Base-by-base conservation (phyloP, 192 early-diverging fungal genomes). In the Cladochytrium replicatum region DNA sequence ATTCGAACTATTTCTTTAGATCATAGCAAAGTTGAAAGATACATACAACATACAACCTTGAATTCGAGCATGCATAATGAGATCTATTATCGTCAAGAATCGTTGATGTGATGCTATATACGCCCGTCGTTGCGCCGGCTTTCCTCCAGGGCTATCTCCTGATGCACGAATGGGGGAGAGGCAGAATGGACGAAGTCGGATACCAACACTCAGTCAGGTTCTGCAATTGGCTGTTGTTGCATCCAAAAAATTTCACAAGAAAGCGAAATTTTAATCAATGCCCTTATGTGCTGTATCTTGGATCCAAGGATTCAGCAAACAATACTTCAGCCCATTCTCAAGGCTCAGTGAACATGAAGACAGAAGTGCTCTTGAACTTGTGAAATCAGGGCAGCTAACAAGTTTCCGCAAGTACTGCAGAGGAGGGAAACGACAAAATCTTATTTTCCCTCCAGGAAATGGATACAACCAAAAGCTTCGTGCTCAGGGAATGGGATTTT, bases 211-310 rank as follows among this genome's bases (percentile, higher is more conserved):
- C n/a, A n/a, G n/a, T 54, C 75, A 86, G 37, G 63, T 77, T 2
- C 65, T 82, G 0, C 64, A 69, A 9, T 74, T 79, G 4, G 84
- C 85, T 27, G 89, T 94, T 46, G 87, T 89, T 54, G 85, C 82
- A 8, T 24, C 89, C 24, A 86, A 84, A 67, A 66, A 81, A 37
- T 60, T 83, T 34, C 66, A 66, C 3, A 77, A 80, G 91, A 97
- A 30, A 69, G 85, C 28, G 62, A 50, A 17, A 40, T 15, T 15
- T 32, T 86, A 45, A 65, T 82, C 5, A 41, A 59, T 25, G 44
- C 61, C 1, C 48, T 84, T 85, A 73, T 46, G 52, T 49, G 29
- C 52, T 89, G 63, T 82, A 81, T 50, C 75, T 81, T 38, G 87
- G 86, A 0, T 67, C 58, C 7, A 65, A 63, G 26, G 46, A 29